These are phyloP conservation scores for Penicillium odoratum DNA, from an alignment of 495 filamentous ascomycete species.

Conservation along the genomic window DNA sequence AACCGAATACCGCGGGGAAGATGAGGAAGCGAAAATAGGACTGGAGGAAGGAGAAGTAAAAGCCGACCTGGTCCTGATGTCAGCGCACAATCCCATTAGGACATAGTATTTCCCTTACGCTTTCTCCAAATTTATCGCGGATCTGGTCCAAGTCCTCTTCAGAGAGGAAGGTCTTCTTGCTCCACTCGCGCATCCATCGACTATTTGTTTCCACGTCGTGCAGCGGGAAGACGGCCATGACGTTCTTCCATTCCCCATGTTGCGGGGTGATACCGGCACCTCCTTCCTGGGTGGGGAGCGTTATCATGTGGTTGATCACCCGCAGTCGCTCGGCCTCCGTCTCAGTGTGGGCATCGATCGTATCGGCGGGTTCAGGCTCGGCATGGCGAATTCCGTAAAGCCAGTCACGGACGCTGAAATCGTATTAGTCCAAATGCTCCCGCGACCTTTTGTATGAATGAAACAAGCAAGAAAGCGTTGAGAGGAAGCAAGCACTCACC, in stretches of 20 bases:
- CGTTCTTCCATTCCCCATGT: slow-evolving; percentile 79
- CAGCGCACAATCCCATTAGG: background rate
- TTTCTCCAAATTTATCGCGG: slow-evolving; percentile 87
- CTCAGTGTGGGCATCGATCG: slow-evolving; percentile 74
- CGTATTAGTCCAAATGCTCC: background rate
- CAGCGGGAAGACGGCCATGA: slow-evolving; percentile 81
- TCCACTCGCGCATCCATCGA: slow-evolving; percentile 88
- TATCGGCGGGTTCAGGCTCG: slow-evolving; percentile 66
- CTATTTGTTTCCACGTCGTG: slow-evolving; percentile 89
- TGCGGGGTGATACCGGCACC: slow-evolving; percentile 88
- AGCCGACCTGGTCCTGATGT: slow-evolving; percentile 60
- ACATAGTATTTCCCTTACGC: slow-evolving; percentile 43
- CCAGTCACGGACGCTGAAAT: slow-evolving; percentile 85
- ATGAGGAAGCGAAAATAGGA: slow-evolving; percentile 85
- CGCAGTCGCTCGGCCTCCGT: slow-evolving; percentile 87
- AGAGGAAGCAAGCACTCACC: slow-evolving; percentile 39
- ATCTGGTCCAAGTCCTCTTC: slow-evolving; percentile 79
- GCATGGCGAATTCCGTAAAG: slow-evolving; percentile 81
- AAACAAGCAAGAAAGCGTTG: background rate
- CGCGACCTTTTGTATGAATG: too few species aligned
- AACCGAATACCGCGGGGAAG: slow-evolving; percentile 82
- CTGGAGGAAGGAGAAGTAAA: slow-evolving; percentile 96
- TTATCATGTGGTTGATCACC: slow-evolving; percentile 83
- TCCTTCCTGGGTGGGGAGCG: slow-evolving; percentile 73
- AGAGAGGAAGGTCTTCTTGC: slow-evolving; percentile 73